Base-by-base conservation (phyloP, 116 monocot genomes). In the Phalaenopsis hybrid region DNA sequence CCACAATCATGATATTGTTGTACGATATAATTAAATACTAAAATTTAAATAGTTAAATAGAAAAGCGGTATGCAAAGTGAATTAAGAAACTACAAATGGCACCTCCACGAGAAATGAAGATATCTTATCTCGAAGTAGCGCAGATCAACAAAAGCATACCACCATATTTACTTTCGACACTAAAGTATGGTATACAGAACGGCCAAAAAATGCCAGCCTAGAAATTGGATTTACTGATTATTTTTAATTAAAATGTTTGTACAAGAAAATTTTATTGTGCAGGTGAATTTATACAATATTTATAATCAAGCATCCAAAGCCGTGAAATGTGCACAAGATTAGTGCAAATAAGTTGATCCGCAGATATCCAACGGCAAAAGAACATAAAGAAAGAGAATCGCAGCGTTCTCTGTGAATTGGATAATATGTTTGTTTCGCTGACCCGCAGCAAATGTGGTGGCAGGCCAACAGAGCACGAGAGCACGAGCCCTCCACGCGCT, bases 401-500 rank as follows among this genome's bases (percentile, higher is more conserved):
- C 41, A 41, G 41, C 10, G 0, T 11, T 28, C 11, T 3, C 67
- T 67, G 28, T 67, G 2, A 8, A 67, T 67, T 11, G 67, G 67
- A 67, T 67, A 10, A 41, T 28, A 17, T 13, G 28, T 8, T 9
- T 11, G 21, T 8, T 67, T 73, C 16, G 37, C 17, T 73, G 73
- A 73, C 41, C 37, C 6, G 43, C 33, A 12, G 15, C 17, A 48
- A 73, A 43, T 73, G 21, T 41, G 37, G 16, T 73, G 73, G 73
- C 73, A 16, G 73, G 5, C 33, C 34, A 45, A 8, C 45, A 17
- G 45, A 8, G 45, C 44, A 17, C 78, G 57, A 69, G 37, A 55
- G n/a, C 85, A 68, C 85, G 81, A 75, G 85, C 46, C 33, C 81
- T 65, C 76, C 85, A 85, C 85, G 52, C 85, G 85, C 81, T n/a